A percentile compares a stretch with the other conserved stretches of the same genome.
Conservation (phyloP, 768 basidiomycete genomes). For the Trametes meyenii region DNA sequence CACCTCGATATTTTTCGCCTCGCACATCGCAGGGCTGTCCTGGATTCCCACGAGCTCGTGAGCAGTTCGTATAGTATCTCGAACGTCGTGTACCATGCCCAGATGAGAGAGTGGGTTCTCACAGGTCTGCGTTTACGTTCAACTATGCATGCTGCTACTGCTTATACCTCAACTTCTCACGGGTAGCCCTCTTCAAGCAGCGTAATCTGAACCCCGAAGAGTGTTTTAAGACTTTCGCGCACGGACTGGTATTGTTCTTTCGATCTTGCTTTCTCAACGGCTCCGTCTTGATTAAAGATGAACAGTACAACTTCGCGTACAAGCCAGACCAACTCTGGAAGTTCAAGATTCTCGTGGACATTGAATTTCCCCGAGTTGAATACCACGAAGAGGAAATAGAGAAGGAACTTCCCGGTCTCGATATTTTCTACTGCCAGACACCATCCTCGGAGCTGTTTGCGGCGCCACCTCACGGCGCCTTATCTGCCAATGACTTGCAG, state of each 20-base stretch:
- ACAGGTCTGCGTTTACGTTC: neutral
- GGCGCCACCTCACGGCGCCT: too few relatives aligned
- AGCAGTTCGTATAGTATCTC: conserved; percentile 26
- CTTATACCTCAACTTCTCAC: neutral
- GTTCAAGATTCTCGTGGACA: neutral
- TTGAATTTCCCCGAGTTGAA: neutral
- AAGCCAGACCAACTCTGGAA: neutral
- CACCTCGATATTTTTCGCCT: conserved; percentile 38
- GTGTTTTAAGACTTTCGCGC: neutral
- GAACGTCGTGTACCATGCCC: conserved; percentile 8
- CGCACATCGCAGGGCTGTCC: conserved; percentile 23
- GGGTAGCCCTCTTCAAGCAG: neutral
- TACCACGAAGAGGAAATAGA: neutral
- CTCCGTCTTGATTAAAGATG: neutral
- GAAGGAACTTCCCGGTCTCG: too few relatives aligned
- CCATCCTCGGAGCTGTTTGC: neutral
- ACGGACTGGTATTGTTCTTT: neutral
- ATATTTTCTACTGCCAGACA: neutral
- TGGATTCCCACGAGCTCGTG: conserved; percentile 32
- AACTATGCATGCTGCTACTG: neutral
- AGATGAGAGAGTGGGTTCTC: neutral
- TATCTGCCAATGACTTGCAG: too few relatives aligned
- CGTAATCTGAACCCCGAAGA: neutral
- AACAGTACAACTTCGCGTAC: neutral
- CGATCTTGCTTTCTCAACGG: neutral